Evolutionary conservation across 2,329 filamentous ascomycete genomes (phyloP), one percentile per base, ranked within the genome.

Genomic region (Phialophora chinensis): DNA sequence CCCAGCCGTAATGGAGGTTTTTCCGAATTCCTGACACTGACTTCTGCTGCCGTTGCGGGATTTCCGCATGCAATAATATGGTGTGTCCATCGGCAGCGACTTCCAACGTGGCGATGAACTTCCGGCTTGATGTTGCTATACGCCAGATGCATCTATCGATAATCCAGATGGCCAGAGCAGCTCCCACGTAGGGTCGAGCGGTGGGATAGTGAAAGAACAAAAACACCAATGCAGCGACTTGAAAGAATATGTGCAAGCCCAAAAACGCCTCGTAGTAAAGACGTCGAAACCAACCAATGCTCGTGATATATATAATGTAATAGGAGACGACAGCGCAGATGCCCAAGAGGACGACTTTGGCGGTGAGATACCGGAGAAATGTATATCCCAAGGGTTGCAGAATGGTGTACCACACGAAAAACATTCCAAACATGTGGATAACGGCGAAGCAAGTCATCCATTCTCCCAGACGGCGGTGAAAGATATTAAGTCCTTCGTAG

Each of bases 401-500:
- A 53, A 84, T 71, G 0, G 81, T 79, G 69, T 85, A 85, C 84
- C 85, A 90, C 5, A 82, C 79, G 2, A 78, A 69, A 0, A 87
- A 63, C 83, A 90, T 88, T 27, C 83, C 82, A 4, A 75, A 72
- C 38, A 82, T 80, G 71, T 90, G 88, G 0, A 89, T 67, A 0
- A 86, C 70, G 1, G 86, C 87, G 47, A 85, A 79, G n/a, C 88
- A 75, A 73, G 86, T 89, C 76, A 89, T 81, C 31, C 86, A 74
- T 74, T 89, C 87, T 27, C 88, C 87, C 1, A 89, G 80, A 4
- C 87, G 82, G 42, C 88, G 85, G 73, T 90, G 88, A 63, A 90
- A 83, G 54, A 90, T 84, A 73, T 90, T 89, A 50, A 90, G 79
- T 4, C 85, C 83, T 75, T 90, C 88, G 72, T 90, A 90, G 0